phyloP scores from a whole-genome alignment of 352 stramenopile genomes.

The Globisporangium spiculum region DNA sequence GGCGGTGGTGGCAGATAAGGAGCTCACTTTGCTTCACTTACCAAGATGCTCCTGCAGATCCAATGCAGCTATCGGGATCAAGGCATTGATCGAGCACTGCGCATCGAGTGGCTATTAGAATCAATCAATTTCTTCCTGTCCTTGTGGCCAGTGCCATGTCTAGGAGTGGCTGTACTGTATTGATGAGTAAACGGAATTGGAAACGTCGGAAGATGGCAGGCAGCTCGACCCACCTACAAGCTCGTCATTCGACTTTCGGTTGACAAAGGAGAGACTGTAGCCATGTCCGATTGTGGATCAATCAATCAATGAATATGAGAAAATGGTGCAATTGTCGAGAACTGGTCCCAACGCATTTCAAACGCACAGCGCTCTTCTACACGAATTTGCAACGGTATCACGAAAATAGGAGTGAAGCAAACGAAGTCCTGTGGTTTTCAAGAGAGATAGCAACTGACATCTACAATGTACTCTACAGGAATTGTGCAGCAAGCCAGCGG shows the following conservation, averaged over 20 bases:
- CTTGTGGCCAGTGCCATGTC: neutral
- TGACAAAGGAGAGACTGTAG: neutral
- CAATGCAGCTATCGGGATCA: neutral
- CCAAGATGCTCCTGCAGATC: neutral
- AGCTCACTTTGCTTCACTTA: neutral
- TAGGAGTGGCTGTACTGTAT: neutral
- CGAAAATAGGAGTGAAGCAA: neutral
- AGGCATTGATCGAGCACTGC: neutral
- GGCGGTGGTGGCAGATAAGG: neutral
- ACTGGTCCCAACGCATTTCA: neutral
- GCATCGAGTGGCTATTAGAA: neutral
- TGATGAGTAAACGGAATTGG: neutral
- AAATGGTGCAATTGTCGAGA: neutral
- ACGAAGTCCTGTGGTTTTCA: neutral
- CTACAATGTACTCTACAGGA: neutral
- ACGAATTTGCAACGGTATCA: neutral
- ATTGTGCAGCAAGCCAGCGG: neutral
- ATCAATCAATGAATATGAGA: neutral
- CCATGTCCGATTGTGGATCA: neutral
- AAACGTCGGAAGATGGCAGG: neutral
- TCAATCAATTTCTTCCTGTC: neutral
- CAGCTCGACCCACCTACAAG: neutral
- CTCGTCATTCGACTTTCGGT: neutral
- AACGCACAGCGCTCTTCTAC: neutral
- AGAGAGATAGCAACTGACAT: neutral